These are phyloP conservation scores for Globisporangium polare DNA, from an alignment of 352 stramenopile genomes.

Conservation along the genomic window DNA sequence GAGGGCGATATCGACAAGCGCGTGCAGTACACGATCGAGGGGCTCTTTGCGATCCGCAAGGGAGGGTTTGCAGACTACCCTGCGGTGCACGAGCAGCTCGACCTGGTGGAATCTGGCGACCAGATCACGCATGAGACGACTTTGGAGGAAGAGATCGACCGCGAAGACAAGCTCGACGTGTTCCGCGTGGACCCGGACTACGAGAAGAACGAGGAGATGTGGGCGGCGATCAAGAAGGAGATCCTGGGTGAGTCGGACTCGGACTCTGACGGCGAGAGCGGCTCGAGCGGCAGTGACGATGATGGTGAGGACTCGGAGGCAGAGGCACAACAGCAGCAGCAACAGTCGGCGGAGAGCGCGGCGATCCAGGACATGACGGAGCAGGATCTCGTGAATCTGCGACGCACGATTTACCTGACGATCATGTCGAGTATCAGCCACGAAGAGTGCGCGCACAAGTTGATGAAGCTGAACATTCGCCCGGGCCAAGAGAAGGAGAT, in stretches of 20 bases:
- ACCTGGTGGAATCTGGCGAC: conserved; percentile 97
- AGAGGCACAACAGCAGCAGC: conserved; percentile 16
- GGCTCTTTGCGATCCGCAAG: conserved; percentile 96
- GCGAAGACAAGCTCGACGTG: conserved; percentile 95
- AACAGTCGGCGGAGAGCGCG: conserved; percentile 13
- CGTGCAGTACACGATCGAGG: conserved; percentile 98
- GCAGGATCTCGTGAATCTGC: conserved; percentile 96
- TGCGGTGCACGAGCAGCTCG: conserved; percentile 91
- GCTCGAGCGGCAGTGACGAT: conserved; percentile 44
- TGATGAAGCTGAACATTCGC: conserved; percentile 97
- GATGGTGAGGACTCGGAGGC: conserved; percentile 35
- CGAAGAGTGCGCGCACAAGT: conserved; percentile 99
- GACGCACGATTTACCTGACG: conserved; percentile 98
- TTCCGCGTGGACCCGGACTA: conserved; percentile 96
- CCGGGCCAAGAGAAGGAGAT: conserved; percentile 96
- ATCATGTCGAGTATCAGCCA: conserved; percentile 99
- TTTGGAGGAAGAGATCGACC: conserved; percentile 96
- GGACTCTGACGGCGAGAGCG: conserved; percentile 57
- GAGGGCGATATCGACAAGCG: conserved; percentile 97
- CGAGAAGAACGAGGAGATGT: conserved; percentile 96
- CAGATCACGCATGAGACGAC: conserved; percentile 98
- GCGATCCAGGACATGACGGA: conserved; percentile 97
- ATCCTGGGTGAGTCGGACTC: conserved; percentile 94
- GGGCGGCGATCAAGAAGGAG: conserved; percentile 94
- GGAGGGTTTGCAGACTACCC: conserved; percentile 95